A percentile compares a stretch with the other conserved stretches of the same genome.
These are phyloP conservation scores for Rhinocladiella mackenziei DNA, from an alignment of 2,329 filamentous ascomycete species.

Conservation along the genomic window DNA sequence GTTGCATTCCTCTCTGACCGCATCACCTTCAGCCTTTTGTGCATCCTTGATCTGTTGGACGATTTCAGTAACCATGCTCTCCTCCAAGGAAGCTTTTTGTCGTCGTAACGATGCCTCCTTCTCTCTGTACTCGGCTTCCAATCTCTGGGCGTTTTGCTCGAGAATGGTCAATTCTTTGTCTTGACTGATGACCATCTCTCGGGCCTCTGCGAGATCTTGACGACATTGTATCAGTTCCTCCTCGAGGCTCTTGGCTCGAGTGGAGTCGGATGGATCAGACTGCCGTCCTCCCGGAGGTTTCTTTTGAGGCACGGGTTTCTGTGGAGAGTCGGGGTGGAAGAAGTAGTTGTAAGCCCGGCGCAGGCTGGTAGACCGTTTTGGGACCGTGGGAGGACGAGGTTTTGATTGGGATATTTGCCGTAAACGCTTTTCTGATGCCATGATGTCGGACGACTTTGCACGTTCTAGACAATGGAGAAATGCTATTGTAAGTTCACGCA, in stretches of 20 bases:
- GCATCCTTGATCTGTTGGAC: conserved; percentile 26
- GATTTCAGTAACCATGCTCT: conserved; percentile 25
- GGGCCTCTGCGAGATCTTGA: conserved; percentile 21
- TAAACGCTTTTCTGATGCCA: conserved; percentile 24
- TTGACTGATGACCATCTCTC: conserved; percentile 19
- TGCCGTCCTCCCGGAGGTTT: conserved; percentile 5
- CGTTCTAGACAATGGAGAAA: not conserved
- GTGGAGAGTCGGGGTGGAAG: conserved; percentile 17
- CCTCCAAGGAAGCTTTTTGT: conserved; percentile 22
- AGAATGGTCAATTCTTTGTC: conserved; percentile 21
- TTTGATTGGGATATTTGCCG: conserved; percentile 20
- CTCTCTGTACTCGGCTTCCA: conserved; percentile 26
- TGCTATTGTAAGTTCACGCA: not conserved
- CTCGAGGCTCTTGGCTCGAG: conserved; percentile 13
- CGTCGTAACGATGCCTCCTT: conserved; percentile 22
- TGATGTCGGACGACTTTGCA: conserved; percentile 1
- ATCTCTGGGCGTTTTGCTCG: conserved; percentile 32
- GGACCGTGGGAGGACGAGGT: conserved; percentile 11
- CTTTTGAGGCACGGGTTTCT: conserved; percentile 8
- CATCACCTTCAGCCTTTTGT: conserved; percentile 20
- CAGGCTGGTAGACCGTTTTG: conserved; percentile 22
- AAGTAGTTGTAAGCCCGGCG: conserved; percentile 24
- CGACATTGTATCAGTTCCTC: conserved; percentile 25
- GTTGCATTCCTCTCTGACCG: conserved; percentile 16
- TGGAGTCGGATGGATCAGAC: conserved; percentile 1